These are phyloP conservation scores for Cryptosporidium andersoni DNA, from an alignment of 169 alveolate species.

Conservation along the genomic window DNA sequence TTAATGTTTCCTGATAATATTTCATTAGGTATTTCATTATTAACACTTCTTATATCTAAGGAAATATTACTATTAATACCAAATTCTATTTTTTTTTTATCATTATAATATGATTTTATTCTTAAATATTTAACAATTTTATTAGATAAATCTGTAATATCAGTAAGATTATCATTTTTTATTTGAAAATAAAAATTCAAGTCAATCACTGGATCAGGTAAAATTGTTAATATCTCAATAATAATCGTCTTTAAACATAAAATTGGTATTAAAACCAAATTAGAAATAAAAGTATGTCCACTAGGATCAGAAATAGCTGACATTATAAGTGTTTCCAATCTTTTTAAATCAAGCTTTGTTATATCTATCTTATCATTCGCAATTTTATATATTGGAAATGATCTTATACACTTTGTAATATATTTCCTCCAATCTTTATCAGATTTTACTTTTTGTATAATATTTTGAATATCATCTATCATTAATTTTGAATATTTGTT, in stretches of 20 bases:
- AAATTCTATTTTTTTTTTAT: not conserved
- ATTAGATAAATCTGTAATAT: not conserved
- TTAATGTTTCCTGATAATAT: not conserved
- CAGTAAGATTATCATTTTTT: not conserved
- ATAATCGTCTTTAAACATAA: not conserved
- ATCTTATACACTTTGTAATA: not conserved
- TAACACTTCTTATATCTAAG: not conserved
- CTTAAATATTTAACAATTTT: not conserved
- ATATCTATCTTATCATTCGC: not conserved
- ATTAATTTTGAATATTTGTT: not conserved
- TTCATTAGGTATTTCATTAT: not conserved
- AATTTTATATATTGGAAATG: conserved; percentile 5
- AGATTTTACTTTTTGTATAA: not conserved
- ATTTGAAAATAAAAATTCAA: not conserved
- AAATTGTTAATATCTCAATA: not conserved
- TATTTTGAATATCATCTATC: not conserved
- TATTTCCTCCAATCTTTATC: not conserved
- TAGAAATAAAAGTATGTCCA: conserved; percentile 6
- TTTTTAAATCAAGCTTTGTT: not conserved
- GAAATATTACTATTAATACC: not conserved
- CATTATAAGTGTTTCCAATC: not conserved
- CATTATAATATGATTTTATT: not conserved
- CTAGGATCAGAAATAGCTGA: conserved; percentile 4
- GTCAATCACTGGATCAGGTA: conserved; percentile 1
- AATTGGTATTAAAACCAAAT: conserved; percentile 9